phyloP scores from a whole-genome alignment of 2,329 filamentous ascomycete species.

The Macrophomina tecta region DNA sequence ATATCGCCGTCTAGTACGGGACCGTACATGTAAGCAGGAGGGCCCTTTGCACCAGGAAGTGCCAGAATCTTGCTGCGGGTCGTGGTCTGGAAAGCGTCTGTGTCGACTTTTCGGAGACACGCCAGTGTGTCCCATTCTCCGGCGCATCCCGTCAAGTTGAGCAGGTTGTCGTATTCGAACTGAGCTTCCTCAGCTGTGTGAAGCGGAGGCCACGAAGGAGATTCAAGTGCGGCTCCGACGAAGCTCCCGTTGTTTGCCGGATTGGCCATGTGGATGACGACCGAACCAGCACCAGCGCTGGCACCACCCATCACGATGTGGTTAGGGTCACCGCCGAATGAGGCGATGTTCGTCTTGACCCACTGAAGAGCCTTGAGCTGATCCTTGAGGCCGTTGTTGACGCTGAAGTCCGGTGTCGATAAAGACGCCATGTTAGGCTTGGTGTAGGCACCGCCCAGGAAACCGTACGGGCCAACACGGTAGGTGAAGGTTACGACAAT shows the following conservation, averaged over 20 bases:
- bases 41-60: slow-evolving; percentile 44
- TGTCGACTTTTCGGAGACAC: slow-evolving; percentile 47
- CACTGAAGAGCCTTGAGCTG: slow-evolving; percentile 45
- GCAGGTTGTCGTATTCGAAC: slow-evolving; percentile 50
- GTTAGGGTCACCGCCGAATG: slow-evolving; percentile 47
- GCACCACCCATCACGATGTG: slow-evolving; percentile 48
- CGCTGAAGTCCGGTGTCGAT: slow-evolving; percentile 32
- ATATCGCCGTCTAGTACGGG: slow-evolving; percentile 52
- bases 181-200: slow-evolving; percentile 46
- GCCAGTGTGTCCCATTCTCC: slow-evolving; percentile 37
- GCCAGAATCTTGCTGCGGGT: slow-evolving; percentile 42
- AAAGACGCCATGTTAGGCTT: slow-evolving; percentile 14
- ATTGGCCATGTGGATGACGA: slow-evolving; percentile 45
- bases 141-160: slow-evolving; percentile 42
- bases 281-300: slow-evolving; percentile 48
- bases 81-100: slow-evolving; percentile 46
- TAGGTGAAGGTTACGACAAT: slow-evolving; percentile 50
- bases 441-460: slow-evolving; percentile 43
- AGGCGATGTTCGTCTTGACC: slow-evolving; percentile 43
- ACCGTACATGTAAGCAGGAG: slow-evolving; percentile 50
- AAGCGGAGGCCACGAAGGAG: slow-evolving; percentile 47
- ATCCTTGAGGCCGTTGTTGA: slow-evolving; percentile 48
- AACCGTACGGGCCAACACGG: slow-evolving; percentile 48
- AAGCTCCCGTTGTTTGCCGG: slow-evolving; percentile 47
- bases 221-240: slow-evolving; percentile 42